Evolutionary conservation across 768 basidiomycete species (phyloP).

Genomic region (Scleroderma citrinum): DNA sequence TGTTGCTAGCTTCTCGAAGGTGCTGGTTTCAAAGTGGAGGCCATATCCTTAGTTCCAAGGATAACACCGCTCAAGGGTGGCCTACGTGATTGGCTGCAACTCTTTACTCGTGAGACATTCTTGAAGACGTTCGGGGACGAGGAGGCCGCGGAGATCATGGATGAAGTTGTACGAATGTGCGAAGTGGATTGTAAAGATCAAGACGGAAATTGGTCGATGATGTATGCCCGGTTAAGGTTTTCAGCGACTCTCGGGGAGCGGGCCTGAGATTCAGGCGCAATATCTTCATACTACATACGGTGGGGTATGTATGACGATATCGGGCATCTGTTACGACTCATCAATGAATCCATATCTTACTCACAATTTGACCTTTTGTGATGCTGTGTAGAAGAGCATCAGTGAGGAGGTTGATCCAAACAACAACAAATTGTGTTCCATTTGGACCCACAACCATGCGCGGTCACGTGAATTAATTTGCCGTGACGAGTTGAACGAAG

Average conservation of each 20-base stretch:
- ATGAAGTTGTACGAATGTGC: conserved; percentile 54
- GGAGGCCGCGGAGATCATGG: conserved; percentile 55
- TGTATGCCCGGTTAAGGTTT: conserved; percentile 70
- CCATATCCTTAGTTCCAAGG: conserved; percentile 51
- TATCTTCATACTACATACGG: neutral
- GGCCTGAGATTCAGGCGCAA: conserved; percentile 1
- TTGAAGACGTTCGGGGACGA: conserved; percentile 45
- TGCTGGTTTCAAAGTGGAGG: conserved; percentile 51
- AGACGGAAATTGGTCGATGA: conserved; percentile 60
- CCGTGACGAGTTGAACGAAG: neutral
- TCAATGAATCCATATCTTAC: neutral
- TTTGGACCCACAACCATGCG: conserved; percentile 12
- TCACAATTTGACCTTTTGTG: too few species aligned
- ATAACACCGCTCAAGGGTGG: conserved; percentile 45
- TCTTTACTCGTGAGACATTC: conserved; percentile 61
- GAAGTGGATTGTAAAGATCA: conserved; percentile 50
- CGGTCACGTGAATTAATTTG: conserved; percentile 24
- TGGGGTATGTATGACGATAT: too few species aligned
- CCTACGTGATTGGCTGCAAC: conserved; percentile 58
- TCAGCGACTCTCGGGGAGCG: conserved; percentile 42
- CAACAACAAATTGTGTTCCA: conserved; percentile 13
- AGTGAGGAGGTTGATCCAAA: conserved; percentile 10
- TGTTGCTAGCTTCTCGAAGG: conserved; percentile 44
- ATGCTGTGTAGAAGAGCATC: too few species aligned
- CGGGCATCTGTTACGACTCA: too few species aligned